Base-by-base conservation (phyloP, 805 yeast species). In the Ogataea naganishii region DNA sequence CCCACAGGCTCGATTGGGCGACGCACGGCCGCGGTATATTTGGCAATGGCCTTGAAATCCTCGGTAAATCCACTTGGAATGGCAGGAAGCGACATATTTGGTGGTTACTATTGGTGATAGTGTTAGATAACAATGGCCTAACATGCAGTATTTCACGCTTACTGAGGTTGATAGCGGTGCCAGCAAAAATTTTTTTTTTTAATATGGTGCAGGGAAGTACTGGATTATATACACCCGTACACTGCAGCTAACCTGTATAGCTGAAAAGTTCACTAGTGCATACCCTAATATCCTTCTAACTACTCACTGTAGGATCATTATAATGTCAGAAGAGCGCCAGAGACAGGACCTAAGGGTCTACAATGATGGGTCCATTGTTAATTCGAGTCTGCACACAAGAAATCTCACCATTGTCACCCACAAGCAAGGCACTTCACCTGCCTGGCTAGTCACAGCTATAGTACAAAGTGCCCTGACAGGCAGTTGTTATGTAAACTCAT, bases 1-100 rank as follows among this genome's bases (percentile, higher is more conserved):
- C 98, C 98, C 43, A 89, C 96, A 22, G 98, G 97, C 64, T 92
- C 98, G 39, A 88, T 67, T 36, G 89, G 79, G 57, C 95, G 80
- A 46, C 80, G 80, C 27, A 69, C 68, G 27, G 86, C 67, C 15
- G 73, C 69, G 27, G 80, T 49, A 54, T 64, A 72, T 33, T 65
- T 62, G 40, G 72, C 58, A 30, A 49, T 58, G 19, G 70, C 63
- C 44, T 66, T 68, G 58, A 72, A 68, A 23, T 69, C 62, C 18
- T 71, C 70, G 35, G 68, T 58, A 34, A 71, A 64, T 41, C 64
- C 64, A 38, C 75, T 58, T 41, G 83, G 79, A 46, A 79, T 51
- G 21, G 67, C 52, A 35, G 76, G 70, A 40, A 69, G 56, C 22
- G 65, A 50, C 66, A 61, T 62, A 28, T 24, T 39, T 18, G 11